Percentiles rank a stretch among this genome's conserved stretches.
Evolutionary conservation across 1,284 basidiomycete species (phyloP).

Genomic region (Trichosporon faecale): DNA sequence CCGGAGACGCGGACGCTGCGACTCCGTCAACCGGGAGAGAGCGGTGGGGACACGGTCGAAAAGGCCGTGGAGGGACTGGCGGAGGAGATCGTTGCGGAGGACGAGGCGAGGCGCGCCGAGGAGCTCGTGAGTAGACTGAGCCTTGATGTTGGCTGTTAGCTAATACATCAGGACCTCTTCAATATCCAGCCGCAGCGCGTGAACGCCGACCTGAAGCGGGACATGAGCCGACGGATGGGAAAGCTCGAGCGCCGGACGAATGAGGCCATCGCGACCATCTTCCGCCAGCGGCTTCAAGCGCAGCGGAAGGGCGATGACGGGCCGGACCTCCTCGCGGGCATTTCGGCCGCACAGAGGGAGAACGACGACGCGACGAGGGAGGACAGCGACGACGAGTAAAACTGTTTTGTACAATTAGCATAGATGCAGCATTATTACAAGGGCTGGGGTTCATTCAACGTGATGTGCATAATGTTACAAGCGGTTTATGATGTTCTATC

Average conservation of each 20-base stretch:
- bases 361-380: conserved; percentile 27
- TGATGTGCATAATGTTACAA: conserved; percentile 11
- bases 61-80: conserved; percentile 77
- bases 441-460: not conserved
- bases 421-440: not conserved
- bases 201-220: conserved; percentile 96
- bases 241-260: conserved; percentile 88
- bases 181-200: conserved; percentile 95
- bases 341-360: conserved; percentile 48
- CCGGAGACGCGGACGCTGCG: conserved; percentile 72
- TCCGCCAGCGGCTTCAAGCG: conserved; percentile 54
- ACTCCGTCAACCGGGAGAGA: conserved; percentile 60
- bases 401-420: not conserved
- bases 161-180: conserved; percentile 71
- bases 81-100: conserved; percentile 76
- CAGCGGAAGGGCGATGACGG: conserved; percentile 43
- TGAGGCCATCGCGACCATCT: conserved; percentile 85
- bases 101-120: conserved; percentile 75
- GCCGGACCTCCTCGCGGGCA: conserved; percentile 49
- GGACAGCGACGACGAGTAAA: conserved; percentile 35
- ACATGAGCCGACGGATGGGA: conserved; percentile 81
- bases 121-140: conserved; percentile 67
- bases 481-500: not conserved
- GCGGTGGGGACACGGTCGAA: conserved; percentile 76
- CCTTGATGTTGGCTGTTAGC: not conserved